These are phyloP conservation scores for Leucoagaricus sp. DNA, from an alignment of 1,284 basidiomycete genomes.

Conservation along the genomic window DNA sequence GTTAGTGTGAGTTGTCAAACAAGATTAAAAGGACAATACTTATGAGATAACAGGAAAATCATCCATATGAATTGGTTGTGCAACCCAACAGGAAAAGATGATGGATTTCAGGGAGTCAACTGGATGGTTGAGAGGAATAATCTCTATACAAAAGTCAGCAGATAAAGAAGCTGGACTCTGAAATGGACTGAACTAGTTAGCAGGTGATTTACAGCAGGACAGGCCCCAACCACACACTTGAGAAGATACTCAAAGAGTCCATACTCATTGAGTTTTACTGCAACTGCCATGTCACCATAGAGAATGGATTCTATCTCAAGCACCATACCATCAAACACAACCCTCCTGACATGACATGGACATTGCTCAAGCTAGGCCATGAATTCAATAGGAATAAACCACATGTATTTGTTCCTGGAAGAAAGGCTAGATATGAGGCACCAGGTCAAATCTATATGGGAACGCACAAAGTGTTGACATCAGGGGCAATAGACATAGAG, in stretches of 20 bases:
- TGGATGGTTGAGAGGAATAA: constrained; percentile 17
- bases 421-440: background rate
- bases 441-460: too few species aligned
- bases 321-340: constrained; percentile 18
- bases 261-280: constrained; percentile 22
- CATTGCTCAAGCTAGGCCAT: constrained; percentile 13
- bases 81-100: constrained; percentile 17
- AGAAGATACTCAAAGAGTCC: constrained; percentile 22
- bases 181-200: too few species aligned
- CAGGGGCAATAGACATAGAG: too few species aligned
- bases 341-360: constrained; percentile 20
- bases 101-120: constrained; percentile 13
- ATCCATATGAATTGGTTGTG: constrained; percentile 15
- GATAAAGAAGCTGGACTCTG: too few species aligned
- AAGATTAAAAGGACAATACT: constrained; percentile 4
- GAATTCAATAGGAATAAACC: background rate
- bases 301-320: constrained; percentile 22
- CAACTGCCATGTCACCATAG: constrained; percentile 16
- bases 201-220: too few species aligned
- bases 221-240: constrained; percentile 14
- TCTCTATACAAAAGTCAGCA: constrained; percentile 18
- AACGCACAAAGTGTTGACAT: too few species aligned
- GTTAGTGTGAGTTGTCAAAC: background rate
- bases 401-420: constrained; percentile 9
- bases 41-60: background rate